Base-by-base conservation (phyloP, 106 monocot genomes). In the Dactylorhiza incarnata region DNA sequence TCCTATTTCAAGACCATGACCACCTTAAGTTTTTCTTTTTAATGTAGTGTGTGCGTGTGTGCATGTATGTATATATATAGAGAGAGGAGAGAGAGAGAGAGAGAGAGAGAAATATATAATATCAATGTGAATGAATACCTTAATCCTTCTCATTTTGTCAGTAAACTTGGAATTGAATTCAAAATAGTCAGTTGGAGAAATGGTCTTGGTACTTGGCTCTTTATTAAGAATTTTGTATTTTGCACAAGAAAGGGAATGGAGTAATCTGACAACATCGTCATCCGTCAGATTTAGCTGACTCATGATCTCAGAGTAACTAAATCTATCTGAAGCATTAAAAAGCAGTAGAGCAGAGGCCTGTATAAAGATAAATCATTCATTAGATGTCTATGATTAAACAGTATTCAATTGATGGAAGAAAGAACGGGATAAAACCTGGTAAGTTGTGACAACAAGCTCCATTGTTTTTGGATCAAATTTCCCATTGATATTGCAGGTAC, bases 111-210 rank as follows among this genome's bases (percentile, higher is more conserved):
- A n/a, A n/a, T n/a, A n/a, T n/a, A n/a, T n/a, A n/a, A n/a, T n/a
- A n/a, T n/a, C n/a, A 45, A 74, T 25, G 26, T 16, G 66, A 63
- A 73, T 63, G 61, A 80, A 87, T 15, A 96, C 96, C 89, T 96
- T 96, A 65, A 96, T 87, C 58, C 85, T 87, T 80, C 87, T 87
- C 89, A 93, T 85, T 79, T 87, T 93, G 61, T 92, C 90, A 13
- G 93, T 93, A 84, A 97, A 97, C 77, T 91, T 91, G 19, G 85
- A 90, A 77, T 97, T 97, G 81, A 97, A 93, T 74, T 82, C 86
- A 69, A 97, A 97, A 15, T 80, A 69, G 76, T 97, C 96, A 49
- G 83, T 88, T 7, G 83, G 74, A 22, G 89, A 83, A 15, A 97
- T 89, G 9, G 81, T 82, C 75, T 92, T 87, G 17, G 77, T 93